phyloP scores from a whole-genome alignment of 2,329 filamentous ascomycete species.

The Neonectria hederae region DNA sequence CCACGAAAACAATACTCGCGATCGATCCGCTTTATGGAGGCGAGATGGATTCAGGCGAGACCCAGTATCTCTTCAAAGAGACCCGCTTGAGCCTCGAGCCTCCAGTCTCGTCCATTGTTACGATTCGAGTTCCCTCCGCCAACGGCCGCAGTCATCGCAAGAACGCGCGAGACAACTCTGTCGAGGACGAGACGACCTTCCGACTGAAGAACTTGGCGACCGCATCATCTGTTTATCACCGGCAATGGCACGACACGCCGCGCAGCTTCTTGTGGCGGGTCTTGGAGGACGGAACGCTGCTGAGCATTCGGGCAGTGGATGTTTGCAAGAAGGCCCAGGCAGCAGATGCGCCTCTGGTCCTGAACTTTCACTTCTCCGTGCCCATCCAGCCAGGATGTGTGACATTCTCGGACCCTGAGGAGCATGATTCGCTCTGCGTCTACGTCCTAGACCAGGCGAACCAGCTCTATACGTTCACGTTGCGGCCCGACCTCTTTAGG shows the following conservation, averaged over 20 bases:
- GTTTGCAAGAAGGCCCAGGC: constrained; percentile 74
- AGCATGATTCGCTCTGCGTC: constrained; percentile 79
- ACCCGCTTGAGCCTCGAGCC: constrained; percentile 85
- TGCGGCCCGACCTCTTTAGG: constrained; percentile 84
- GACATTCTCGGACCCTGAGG: constrained; percentile 80
- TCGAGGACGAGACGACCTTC: constrained; percentile 79
- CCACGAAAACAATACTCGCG: constrained; percentile 25
- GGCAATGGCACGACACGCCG: constrained; percentile 78
- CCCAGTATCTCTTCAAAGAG: constrained; percentile 82
- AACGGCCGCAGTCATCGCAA: constrained; percentile 56
- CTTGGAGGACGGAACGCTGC: constrained; percentile 78
- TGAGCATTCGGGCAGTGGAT: constrained; percentile 87
- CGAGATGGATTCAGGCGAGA: constrained; percentile 72
- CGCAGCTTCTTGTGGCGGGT: constrained; percentile 92
- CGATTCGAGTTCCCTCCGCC: constrained; percentile 72
- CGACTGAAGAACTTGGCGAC: constrained; percentile 77
- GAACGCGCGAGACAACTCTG: constrained; percentile 43
- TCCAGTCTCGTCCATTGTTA: constrained; percentile 74
- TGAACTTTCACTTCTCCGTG: constrained; percentile 81
- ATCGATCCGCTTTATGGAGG: constrained; percentile 62
- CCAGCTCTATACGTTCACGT: constrained; percentile 83
- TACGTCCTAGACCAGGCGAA: constrained; percentile 84
- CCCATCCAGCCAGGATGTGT: constrained; percentile 81
- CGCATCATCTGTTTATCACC: constrained; percentile 85
- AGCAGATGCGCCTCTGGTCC: constrained; percentile 75